Evolutionary conservation across 23 red algal species (phyloP).

Genomic region (Chondrus crispus): DNA sequence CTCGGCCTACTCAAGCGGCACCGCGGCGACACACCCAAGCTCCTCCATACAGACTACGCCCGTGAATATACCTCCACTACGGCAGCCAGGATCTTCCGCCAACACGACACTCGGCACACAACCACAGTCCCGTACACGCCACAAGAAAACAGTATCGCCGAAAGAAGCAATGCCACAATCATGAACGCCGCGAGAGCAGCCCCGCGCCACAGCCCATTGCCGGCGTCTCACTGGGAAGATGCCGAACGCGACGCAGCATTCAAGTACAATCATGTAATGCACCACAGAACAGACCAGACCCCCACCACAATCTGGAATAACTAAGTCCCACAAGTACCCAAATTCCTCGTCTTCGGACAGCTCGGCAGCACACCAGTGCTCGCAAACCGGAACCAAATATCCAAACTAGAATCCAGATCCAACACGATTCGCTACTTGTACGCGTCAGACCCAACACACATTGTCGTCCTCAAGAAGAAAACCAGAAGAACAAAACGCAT

Average conservation of each 20-base stretch:
- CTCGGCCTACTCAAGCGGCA: too few species aligned
- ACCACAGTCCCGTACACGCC: background rate
- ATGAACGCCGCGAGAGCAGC: background rate
- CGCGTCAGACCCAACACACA: too few species aligned
- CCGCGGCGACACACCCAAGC: too few species aligned
- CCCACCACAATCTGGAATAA: background rate
- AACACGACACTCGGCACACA: too few species aligned
- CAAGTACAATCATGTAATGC: background rate
- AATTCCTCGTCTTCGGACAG: background rate
- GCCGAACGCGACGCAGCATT: background rate
- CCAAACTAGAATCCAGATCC: too few species aligned
- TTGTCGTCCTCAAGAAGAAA: too few species aligned
- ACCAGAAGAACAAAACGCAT: too few species aligned
- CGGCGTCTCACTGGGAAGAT: background rate
- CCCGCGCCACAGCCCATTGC: background rate
- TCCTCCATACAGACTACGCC: too few species aligned
- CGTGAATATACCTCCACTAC: too few species aligned
- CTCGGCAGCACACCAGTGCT: background rate
- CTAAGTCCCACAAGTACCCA: background rate
- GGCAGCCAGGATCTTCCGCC: too few species aligned
- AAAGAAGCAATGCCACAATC: background rate
- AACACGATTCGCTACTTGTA: too few species aligned
- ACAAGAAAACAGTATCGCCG: background rate
- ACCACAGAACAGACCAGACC: background rate
- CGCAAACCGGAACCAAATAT: too few species aligned